phyloP scores from a whole-genome alignment of 768 basidiomycete species.

The Mycena rebaudengoi region DNA sequence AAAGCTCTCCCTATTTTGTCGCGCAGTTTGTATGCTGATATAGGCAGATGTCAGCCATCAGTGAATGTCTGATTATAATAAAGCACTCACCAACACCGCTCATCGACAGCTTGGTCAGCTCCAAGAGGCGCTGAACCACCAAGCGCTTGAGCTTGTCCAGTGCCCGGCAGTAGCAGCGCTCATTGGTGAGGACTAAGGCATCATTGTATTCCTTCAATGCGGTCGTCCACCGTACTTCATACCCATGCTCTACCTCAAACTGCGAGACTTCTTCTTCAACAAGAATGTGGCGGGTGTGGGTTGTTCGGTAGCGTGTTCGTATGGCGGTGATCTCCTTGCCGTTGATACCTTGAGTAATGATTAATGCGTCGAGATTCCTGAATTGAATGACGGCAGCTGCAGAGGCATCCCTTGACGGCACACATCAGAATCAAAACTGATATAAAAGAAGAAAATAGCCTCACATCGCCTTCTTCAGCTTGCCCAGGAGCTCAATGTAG shows the following conservation, averaged over 20 bases:
- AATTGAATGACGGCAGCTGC: not conserved
- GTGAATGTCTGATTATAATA: no score
- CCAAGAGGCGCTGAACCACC: not conserved
- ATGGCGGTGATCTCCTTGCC: not conserved
- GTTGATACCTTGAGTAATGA: not conserved
- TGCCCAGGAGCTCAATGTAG: constrained; percentile 4
- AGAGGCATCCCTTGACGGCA: not conserved
- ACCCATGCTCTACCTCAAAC: not conserved
- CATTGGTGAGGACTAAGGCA: not conserved
- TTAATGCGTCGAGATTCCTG: not conserved
- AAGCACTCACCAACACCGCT: constrained; percentile 4
- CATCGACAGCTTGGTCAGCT: not conserved
- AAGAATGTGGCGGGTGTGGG: not conserved
- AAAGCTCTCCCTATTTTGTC: not conserved
- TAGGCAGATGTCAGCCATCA: not conserved
- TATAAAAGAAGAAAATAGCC: not conserved
- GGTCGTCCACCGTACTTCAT: not conserved
- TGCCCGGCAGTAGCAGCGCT: not conserved
- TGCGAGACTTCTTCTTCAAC: not conserved
- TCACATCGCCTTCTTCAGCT: not conserved
- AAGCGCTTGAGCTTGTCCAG: not conserved
- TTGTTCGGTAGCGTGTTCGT: not conserved
- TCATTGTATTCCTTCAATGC: not conserved
- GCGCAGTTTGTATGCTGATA: constrained; percentile 1
- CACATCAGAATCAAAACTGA: not conserved